Percentiles rank a stretch among this genome's conserved stretches.
Conservation (phyloP, 2,329 filamentous ascomycete species). For the Rosellinia necatrix region DNA sequence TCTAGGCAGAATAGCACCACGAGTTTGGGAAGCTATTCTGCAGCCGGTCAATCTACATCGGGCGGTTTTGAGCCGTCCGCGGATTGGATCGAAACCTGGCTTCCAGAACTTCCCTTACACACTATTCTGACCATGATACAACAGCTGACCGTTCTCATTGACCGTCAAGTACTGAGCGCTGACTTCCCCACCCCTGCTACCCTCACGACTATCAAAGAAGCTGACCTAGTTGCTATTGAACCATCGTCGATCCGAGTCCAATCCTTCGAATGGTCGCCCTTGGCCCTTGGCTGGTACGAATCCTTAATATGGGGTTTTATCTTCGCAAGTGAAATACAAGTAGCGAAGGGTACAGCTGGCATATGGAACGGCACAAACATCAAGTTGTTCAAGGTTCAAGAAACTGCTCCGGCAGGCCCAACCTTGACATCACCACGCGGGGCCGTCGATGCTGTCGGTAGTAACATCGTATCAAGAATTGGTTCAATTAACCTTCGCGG, state of each 20-base stretch:
- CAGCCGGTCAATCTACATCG: constrained; percentile 58
- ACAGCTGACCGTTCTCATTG: constrained; percentile 63
- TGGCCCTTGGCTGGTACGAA: constrained; percentile 94
- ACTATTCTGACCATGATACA: constrained; percentile 80
- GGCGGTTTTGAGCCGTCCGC: constrained; percentile 77
- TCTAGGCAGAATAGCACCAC: constrained; percentile 89
- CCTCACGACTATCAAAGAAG: constrained; percentile 60
- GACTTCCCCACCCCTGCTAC: constrained; percentile 52
- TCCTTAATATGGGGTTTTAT: constrained; percentile 92
- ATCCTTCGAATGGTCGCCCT: constrained; percentile 90
- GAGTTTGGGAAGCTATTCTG: constrained; percentile 71
- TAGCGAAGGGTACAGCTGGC: constrained; percentile 83
- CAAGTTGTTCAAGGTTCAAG: constrained; percentile 87
- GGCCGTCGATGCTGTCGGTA: constrained; percentile 91
- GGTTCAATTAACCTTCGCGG: constrained; percentile 76
- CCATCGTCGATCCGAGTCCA: constrained; percentile 77
- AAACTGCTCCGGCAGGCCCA: constrained; percentile 78
- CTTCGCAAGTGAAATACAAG: constrained; percentile 87
- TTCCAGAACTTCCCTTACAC: constrained; percentile 88
- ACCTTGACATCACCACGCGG: constrained; percentile 83
- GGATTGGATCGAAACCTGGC: constrained; percentile 90
- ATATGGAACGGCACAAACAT: constrained; percentile 93
- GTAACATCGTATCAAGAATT: constrained; percentile 84
- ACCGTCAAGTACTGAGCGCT: constrained; percentile 52
- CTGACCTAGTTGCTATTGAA: constrained; percentile 73